Evolutionary conservation across 129 eudicot species (phyloP).

Genomic region (Flaveria sonorensis): DNA sequence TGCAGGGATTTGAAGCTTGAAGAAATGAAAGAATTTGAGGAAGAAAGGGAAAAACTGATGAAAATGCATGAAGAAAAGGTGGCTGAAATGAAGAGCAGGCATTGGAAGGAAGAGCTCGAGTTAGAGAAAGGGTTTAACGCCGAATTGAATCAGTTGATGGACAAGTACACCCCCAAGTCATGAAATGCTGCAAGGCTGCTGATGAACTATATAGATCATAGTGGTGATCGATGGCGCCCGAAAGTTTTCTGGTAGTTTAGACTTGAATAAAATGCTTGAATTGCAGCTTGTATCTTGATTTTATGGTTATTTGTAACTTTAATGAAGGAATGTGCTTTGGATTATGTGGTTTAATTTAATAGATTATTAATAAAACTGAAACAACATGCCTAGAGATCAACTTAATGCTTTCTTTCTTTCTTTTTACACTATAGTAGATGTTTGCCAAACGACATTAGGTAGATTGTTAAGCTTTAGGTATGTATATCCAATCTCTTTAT

Average conservation of each 20-base stretch:
- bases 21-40: conserved; percentile 55
- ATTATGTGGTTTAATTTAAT: not conserved
- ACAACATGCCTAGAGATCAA: no score
- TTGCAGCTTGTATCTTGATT: not conserved
- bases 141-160: conserved; percentile 50
- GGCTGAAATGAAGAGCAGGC: conserved; percentile 49
- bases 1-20: conserved; percentile 44
- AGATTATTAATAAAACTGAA: not conserved
- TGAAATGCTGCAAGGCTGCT: conserved; percentile 17
- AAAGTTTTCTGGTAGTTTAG: not conserved
- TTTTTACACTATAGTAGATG: no score
- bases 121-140: conserved; percentile 62
- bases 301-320: not conserved
- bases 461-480: no score
- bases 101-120: conserved; percentile 50
- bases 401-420: no score
- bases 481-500: no score
- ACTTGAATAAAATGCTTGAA: not conserved
- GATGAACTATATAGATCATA: conserved; percentile 11
- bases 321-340: not conserved
- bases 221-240: not conserved
- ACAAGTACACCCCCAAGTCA: conserved; percentile 49
- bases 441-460: no score
- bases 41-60: conserved; percentile 52
- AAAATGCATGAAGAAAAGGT: conserved; percentile 41